These are phyloP conservation scores for Botrytis aclada DNA, from an alignment of 2,329 filamentous ascomycete species.

Conservation along the genomic window DNA sequence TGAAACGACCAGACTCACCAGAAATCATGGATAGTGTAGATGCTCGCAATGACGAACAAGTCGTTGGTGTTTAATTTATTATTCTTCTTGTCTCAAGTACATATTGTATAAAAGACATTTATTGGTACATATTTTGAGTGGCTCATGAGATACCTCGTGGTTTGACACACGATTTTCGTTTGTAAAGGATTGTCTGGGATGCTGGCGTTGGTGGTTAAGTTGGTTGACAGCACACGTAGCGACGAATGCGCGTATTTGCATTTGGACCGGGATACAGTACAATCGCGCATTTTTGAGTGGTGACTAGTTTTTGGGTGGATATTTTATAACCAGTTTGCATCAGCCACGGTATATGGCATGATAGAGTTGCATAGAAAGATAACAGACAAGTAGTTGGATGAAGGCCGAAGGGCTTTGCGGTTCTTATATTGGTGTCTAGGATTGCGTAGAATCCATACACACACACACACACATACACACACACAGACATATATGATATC, in stretches of 20 bases:
- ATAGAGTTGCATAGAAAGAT: not conserved
- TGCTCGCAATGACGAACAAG: conserved; percentile 27
- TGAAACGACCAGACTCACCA: not conserved
- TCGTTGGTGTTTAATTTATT: conserved; percentile 20
- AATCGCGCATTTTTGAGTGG: not conserved
- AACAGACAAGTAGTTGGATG: not conserved
- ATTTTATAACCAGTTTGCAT: not conserved
- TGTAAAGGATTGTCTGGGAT: not conserved
- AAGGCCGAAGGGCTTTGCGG: not conserved
- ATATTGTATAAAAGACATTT: not conserved
- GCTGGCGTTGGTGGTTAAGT: not conserved
- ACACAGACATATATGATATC: not conserved
- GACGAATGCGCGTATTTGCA: not conserved
- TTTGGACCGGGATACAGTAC: not conserved
- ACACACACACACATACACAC: not conserved
- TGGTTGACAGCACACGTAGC: not conserved
- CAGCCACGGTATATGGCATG: not conserved
- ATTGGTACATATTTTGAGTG: not conserved
- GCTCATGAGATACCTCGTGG: not conserved
- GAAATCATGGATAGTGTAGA: conserved; percentile 20
- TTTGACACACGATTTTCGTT: not conserved
- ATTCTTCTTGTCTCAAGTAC: not conserved
- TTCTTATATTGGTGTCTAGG: not conserved
- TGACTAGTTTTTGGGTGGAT: not conserved
- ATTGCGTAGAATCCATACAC: not conserved